These are phyloP conservation scores for Globisporangium echinulatum DNA, from an alignment of 352 stramenopile species.

Conservation along the genomic window DNA sequence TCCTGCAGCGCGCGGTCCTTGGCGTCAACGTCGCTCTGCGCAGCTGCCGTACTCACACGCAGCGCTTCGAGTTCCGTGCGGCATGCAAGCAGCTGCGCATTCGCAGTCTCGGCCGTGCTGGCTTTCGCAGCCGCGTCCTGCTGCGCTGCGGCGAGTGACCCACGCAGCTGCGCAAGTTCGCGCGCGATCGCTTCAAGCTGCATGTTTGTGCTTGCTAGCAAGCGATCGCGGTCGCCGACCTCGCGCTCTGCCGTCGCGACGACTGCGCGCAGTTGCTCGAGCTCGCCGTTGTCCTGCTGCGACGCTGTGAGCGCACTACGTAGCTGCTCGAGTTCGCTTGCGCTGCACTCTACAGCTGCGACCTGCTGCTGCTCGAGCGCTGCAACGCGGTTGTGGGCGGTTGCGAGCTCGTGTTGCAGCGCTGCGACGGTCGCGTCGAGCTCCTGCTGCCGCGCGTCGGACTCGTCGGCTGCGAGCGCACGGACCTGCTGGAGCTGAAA, in stretches of 20 bases:
- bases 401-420: slow-evolving; percentile 15
- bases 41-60: background rate
- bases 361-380: slow-evolving; percentile 10
- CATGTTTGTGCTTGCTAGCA: background rate
- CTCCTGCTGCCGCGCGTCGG: slow-evolving; percentile 26
- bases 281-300: background rate
- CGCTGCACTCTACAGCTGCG: background rate
- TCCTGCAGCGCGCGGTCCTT: slow-evolving; percentile 4
- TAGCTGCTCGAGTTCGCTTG: slow-evolving; percentile 1
- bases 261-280: slow-evolving; percentile 2
- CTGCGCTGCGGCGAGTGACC: no score
- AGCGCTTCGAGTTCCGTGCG: slow-evolving; percentile 2
- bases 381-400: slow-evolving; percentile 1
- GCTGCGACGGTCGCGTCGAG: slow-evolving; percentile 15
- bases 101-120: no score
- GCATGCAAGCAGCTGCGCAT: no score
- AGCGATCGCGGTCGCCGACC: background rate
- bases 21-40: background rate
- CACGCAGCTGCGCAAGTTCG: no score
- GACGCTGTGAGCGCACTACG: background rate
- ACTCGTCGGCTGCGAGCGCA: slow-evolving; percentile 41
- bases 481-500: slow-evolving; percentile 74
- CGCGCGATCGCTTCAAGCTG: slow-evolving; percentile 1
- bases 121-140: no score
- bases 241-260: slow-evolving; percentile 1